Percentiles rank a stretch among this genome's conserved stretches.
Evolutionary conservation across 495 filamentous ascomycete genomes (phyloP).

Genomic region (Cryomyces antarcticus): DNA sequence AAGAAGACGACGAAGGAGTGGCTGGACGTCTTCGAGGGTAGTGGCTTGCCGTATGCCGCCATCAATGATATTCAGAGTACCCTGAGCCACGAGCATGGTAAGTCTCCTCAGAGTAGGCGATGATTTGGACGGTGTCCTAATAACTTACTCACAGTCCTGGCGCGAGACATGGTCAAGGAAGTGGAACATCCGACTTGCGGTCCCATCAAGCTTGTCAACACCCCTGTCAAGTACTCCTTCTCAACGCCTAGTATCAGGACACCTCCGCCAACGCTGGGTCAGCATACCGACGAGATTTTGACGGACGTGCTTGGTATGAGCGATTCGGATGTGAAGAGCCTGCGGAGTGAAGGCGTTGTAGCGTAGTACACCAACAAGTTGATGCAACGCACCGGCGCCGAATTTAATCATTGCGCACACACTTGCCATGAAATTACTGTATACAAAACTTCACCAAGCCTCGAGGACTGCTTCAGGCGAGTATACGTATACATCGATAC

Average conservation of each 20-base stretch:
- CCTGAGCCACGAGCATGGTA: conserved; percentile 64
- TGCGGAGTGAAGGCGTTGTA: conserved; percentile 51
- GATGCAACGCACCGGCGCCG: neutral
- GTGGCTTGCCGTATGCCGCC: conserved; percentile 85
- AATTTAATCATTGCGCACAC: neutral
- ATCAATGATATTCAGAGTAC: conserved; percentile 81
- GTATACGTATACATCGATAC: too few species aligned
- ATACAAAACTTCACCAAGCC: too few species aligned
- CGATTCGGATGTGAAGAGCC: conserved; percentile 34
- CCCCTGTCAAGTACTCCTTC: conserved; percentile 88
- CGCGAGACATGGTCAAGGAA: conserved; percentile 73
- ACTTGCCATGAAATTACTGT: neutral
- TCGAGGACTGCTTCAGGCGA: too few species aligned
- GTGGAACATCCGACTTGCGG: conserved; percentile 69
- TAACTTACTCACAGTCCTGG: conserved; percentile 32
- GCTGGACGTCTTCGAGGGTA: conserved; percentile 70
- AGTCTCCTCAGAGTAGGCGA: conserved; percentile 3
- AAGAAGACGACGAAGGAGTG: conserved; percentile 72
- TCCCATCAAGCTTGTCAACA: conserved; percentile 73
- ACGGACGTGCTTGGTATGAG: conserved; percentile 41
- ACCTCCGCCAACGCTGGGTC: conserved; percentile 67
- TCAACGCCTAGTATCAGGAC: conserved; percentile 56
- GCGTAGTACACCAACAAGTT: conserved; percentile 21
- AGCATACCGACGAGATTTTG: conserved; percentile 83
- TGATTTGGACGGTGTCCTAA: too few species aligned